These are phyloP conservation scores for Scheffersomyces segobiensis DNA, from an alignment of 1,139 yeast species.

Conservation along the genomic window DNA sequence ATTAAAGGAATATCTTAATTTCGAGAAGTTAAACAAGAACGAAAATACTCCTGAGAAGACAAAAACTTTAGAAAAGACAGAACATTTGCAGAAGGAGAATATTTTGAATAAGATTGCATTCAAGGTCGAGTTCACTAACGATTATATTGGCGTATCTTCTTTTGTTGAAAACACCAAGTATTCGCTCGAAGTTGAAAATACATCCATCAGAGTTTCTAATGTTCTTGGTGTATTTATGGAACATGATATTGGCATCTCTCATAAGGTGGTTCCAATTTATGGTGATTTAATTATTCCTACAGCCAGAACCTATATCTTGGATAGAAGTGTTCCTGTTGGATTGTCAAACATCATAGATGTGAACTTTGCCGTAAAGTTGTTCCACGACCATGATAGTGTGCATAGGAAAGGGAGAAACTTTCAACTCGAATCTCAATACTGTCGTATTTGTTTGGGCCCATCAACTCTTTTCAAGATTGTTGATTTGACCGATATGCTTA, in stretches of 20 bases:
- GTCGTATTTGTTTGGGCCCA: constrained; percentile 59
- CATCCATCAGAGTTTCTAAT: constrained; percentile 21
- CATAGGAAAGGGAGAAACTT: constrained; percentile 38
- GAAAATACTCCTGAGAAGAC: not conserved
- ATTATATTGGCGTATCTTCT: constrained; percentile 39
- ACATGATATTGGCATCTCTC: not conserved
- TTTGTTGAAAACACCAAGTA: constrained; percentile 31
- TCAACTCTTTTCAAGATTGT: constrained; percentile 45
- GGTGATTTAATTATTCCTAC: constrained; percentile 47
- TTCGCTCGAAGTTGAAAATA: constrained; percentile 35
- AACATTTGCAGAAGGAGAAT: not conserved
- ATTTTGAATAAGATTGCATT: constrained; percentile 18
- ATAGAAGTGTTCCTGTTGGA: constrained; percentile 37
- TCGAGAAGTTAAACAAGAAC: not conserved
- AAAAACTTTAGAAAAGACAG: constrained; percentile 1
- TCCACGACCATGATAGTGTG: constrained; percentile 28
- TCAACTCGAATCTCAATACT: constrained; percentile 59
- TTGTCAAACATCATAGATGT: constrained; percentile 50
- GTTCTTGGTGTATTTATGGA: constrained; percentile 9
- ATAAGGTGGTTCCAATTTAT: constrained; percentile 23
- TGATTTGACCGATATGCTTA: constrained; percentile 16
- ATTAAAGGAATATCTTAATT: not conserved
- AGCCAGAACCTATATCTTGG: constrained; percentile 38
- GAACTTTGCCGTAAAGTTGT: constrained; percentile 36
- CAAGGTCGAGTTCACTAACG: constrained; percentile 29